A percentile compares a stretch with the other conserved stretches of the same genome.
phyloP scores from a whole-genome alignment of 139 green algal species.

The Zygnema cylindricum region DNA sequence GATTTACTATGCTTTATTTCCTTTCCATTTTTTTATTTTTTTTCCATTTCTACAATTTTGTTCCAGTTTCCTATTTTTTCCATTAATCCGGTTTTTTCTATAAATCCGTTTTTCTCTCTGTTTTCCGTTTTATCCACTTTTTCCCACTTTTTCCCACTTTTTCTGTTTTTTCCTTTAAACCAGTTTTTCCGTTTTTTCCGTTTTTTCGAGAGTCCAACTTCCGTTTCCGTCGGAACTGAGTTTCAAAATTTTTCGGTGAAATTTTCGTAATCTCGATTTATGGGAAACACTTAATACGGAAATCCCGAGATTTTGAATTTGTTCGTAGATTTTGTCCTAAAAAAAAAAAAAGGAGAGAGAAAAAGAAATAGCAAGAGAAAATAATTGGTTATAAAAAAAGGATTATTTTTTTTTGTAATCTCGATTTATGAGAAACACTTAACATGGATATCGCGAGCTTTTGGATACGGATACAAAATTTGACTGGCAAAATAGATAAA shows the following conservation, averaged over 20 bases:
- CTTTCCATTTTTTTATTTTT: too few relatives aligned
- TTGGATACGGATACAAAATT: neutral
- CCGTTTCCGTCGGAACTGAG: neutral
- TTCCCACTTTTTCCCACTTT: too few relatives aligned
- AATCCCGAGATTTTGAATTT: neutral
- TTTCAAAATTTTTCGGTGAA: neutral
- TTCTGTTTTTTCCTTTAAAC: too few relatives aligned
- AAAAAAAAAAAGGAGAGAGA: neutral
- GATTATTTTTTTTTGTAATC: neutral
- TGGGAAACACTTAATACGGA: neutral
- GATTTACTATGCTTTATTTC: too few relatives aligned
- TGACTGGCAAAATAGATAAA: neutral
- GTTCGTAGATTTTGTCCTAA: neutral
- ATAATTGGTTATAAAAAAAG: neutral
- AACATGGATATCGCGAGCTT: neutral
- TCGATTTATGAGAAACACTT: neutral
- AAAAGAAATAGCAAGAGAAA: neutral
- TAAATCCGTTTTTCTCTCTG: too few relatives aligned
- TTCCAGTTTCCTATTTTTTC: too few relatives aligned
- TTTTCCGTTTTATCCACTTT: too few relatives aligned
- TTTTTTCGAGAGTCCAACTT: neutral
- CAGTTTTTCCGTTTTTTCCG: neutral
- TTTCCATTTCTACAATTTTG: too few relatives aligned
- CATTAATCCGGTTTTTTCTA: too few relatives aligned
- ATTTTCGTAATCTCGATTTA: neutral